These are phyloP conservation scores for Calonectria hongkongensis DNA, from an alignment of 2,329 filamentous ascomycete species.

Conservation along the genomic window DNA sequence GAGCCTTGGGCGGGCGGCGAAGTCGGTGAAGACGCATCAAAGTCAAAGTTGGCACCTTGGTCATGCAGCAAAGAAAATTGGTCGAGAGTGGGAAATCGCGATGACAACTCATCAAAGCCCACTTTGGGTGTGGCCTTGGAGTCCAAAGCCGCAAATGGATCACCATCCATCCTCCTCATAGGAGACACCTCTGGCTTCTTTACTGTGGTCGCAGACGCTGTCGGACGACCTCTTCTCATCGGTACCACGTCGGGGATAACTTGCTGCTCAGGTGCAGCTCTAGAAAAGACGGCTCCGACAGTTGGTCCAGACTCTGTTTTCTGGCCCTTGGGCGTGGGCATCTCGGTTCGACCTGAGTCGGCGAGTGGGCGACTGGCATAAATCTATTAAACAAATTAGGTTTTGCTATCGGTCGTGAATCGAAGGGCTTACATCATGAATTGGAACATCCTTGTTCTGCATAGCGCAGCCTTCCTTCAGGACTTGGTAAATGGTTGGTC, in stretches of 20 bases:
- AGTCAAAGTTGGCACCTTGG: conserved; percentile 88
- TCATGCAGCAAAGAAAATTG: conserved; percentile 95
- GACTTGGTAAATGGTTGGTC: conserved; percentile 97
- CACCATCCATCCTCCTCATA: conserved; percentile 78
- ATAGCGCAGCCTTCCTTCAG: conserved; percentile 90
- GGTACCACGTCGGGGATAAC: conserved; percentile 91
- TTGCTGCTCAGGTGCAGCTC: conserved; percentile 81
- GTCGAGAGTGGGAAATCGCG: conserved; percentile 91
- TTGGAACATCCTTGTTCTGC: conserved; percentile 89
- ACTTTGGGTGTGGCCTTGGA: conserved; percentile 69
- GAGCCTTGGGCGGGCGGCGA: conserved; percentile 69
- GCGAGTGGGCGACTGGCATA: conserved; percentile 79
- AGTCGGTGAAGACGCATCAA: conserved; percentile 75
- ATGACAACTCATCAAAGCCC: conserved; percentile 86
- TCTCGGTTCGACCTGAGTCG: conserved; percentile 72
- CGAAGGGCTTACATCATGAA: conserved; percentile 84
- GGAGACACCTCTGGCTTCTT: conserved; percentile 76
- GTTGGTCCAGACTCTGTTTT: conserved; percentile 74
- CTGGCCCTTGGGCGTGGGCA: conserved; percentile 73
- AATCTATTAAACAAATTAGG: conserved; percentile 71
- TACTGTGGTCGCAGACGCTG: conserved; percentile 60
- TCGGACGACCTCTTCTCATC: conserved; percentile 89
- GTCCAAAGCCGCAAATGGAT: conserved; percentile 95
- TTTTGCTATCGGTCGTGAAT: not conserved
- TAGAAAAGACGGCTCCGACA: conserved; percentile 88